These are phyloP conservation scores for Neurospora sublineolata DNA, from an alignment of 495 filamentous ascomycete genomes.

Conservation along the genomic window DNA sequence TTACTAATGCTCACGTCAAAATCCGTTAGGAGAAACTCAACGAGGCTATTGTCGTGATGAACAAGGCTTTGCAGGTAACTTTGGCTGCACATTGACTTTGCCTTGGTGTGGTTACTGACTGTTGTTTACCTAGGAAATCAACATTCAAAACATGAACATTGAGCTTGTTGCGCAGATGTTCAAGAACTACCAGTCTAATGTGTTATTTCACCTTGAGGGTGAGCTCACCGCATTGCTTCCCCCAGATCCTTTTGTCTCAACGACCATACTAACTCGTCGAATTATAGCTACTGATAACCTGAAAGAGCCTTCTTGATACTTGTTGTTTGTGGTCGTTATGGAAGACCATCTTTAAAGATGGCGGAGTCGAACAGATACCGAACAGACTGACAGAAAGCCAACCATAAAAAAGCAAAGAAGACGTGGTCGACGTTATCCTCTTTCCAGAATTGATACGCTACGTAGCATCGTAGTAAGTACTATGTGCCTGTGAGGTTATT, in stretches of 20 bases:
- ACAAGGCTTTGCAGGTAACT: constrained; percentile 73
- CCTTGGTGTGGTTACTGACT: neutral
- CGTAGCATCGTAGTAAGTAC: too few species aligned
- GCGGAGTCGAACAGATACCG: neutral
- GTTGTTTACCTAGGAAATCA: constrained; percentile 76
- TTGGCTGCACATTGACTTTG: neutral
- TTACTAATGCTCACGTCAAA: constrained; percentile 1
- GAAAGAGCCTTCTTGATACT: constrained; percentile 58
- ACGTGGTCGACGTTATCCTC: neutral
- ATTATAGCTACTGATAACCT: constrained; percentile 68
- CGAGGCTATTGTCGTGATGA: constrained; percentile 83
- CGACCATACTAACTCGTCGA: neutral
- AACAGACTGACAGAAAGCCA: neutral
- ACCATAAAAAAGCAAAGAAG: neutral
- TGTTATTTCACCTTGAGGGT: constrained; percentile 96
- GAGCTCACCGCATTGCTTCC: constrained; percentile 8
- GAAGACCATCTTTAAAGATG: neutral
- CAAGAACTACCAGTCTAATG: constrained; percentile 98
- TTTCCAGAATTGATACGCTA: too few species aligned
- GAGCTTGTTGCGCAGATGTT: constrained; percentile 99
- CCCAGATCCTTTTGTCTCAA: neutral
- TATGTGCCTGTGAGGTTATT: neutral
- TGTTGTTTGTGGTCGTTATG: neutral
- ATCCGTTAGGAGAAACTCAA: constrained; percentile 82
- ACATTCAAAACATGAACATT: constrained; percentile 95